These are phyloP conservation scores for Elongisporangium senticosum DNA, from an alignment of 352 stramenopile species.

Conservation along the genomic window DNA sequence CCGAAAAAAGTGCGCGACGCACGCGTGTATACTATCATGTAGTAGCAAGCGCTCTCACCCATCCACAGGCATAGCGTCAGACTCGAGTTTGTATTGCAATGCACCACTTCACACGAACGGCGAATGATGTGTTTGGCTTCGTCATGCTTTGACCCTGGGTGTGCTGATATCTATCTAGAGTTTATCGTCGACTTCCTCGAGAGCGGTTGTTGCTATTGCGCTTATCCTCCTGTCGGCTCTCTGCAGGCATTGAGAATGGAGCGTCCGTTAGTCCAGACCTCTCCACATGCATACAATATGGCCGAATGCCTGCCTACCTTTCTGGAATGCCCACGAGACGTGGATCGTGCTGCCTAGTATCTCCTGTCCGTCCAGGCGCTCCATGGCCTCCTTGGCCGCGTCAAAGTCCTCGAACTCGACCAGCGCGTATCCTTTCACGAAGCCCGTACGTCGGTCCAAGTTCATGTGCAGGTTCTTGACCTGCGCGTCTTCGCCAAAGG, in stretches of 20 bases:
- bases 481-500: conserved; percentile 92
- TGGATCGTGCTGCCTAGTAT: conserved; percentile 87
- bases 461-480: conserved; percentile 97
- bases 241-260: background rate
- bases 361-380: conserved; percentile 89
- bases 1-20: conserved; percentile 74
- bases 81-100: no score
- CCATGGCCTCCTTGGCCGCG: conserved; percentile 88
- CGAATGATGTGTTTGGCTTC: no score
- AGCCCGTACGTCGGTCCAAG: conserved; percentile 92
- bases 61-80: no score
- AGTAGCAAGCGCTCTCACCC: background rate
- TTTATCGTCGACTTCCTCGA: conserved; percentile 47
- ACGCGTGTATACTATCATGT: conserved; percentile 69
- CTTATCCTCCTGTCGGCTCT: conserved; percentile 14
- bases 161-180: no score
- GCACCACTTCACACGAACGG: no score
- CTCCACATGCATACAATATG: background rate
- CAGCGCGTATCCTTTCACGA: conserved; percentile 95
- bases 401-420: conserved; percentile 92
- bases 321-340: conserved; percentile 94
- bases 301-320: conserved; percentile 23
- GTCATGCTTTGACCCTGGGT: no score
- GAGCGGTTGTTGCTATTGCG: conserved; percentile 25
- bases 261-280: background rate